Evolutionary conservation across 306 rosid genomes (phyloP).

Genomic region (Lathyrus sativus): DNA sequence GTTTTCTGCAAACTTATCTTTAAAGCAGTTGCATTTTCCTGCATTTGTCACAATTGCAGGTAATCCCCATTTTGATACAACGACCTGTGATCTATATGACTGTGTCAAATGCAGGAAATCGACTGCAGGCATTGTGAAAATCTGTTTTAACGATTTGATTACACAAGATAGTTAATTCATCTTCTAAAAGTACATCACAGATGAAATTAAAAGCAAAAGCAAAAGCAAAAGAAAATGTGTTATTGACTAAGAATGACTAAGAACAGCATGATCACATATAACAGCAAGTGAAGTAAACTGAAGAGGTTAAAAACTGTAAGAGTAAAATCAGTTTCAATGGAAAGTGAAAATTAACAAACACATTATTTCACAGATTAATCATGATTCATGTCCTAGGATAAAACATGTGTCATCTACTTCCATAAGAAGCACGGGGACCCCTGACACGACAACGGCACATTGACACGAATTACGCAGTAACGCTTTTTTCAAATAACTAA

Average conservation of each 20-base stretch:
- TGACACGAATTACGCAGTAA: too few species aligned
- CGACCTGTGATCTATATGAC: background rate
- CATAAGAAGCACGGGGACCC: background rate
- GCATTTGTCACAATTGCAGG: background rate
- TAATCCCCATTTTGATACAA: background rate
- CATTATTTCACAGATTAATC: background rate
- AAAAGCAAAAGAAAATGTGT: background rate
- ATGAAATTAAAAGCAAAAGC: constrained; percentile 12
- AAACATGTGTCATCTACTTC: background rate
- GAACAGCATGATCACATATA: constrained; percentile 4
- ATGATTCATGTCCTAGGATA: background rate
- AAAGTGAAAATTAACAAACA: background rate
- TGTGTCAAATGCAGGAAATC: background rate
- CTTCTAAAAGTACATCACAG: background rate
- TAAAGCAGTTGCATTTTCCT: background rate
- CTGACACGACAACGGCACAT: too few species aligned
- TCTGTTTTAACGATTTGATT: background rate
- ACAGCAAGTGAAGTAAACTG: background rate
- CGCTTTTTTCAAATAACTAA: too few species aligned
- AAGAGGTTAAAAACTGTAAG: background rate
- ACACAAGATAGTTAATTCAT: constrained; percentile 5
- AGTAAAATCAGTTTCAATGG: background rate
- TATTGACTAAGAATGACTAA: constrained; percentile 21
- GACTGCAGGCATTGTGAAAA: background rate
- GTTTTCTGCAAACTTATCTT: background rate